Evolutionary conservation across 78 protist genomes (phyloP).

Genomic region (Protostelium mycophagum): DNA sequence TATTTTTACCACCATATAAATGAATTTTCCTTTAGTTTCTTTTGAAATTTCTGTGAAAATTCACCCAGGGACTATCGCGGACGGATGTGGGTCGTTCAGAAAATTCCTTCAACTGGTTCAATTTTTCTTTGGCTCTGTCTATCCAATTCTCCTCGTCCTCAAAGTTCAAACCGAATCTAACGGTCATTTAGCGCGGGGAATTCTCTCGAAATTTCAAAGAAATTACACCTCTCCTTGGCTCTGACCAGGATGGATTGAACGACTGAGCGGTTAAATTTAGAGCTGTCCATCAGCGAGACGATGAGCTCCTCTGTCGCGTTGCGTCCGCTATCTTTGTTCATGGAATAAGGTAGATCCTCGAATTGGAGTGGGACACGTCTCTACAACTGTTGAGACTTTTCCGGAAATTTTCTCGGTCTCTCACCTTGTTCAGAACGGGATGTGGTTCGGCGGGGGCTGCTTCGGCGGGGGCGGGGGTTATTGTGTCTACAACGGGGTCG

Average conservation of each 20-base stretch:
- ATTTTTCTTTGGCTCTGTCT: not conserved
- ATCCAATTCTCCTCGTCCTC: not conserved
- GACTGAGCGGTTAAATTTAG: not conserved
- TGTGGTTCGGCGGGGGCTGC: too few species aligned
- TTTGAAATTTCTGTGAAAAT: too few species aligned
- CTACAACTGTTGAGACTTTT: too few species aligned
- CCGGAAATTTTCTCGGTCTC: too few species aligned
- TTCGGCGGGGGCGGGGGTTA: too few species aligned
- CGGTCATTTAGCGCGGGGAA: not conserved
- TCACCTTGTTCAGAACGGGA: too few species aligned
- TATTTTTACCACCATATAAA: too few species aligned
- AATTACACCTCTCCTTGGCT: not conserved
- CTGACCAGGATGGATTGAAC: not conserved
- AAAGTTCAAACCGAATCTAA: not conserved
- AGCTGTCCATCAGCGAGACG: not conserved
- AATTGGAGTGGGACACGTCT: too few species aligned
- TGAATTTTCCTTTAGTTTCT: too few species aligned
- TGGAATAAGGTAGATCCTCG: not conserved
- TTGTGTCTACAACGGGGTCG: too few species aligned
- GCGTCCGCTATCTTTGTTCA: not conserved
- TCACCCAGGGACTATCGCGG: too few species aligned
- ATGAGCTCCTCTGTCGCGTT: not conserved
- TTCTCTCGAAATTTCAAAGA: not conserved
- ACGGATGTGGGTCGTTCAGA: too few species aligned
- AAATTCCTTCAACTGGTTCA: not conserved